Conservation (phyloP, 208 protist genomes). For the Borovskyia barvae region DNA sequence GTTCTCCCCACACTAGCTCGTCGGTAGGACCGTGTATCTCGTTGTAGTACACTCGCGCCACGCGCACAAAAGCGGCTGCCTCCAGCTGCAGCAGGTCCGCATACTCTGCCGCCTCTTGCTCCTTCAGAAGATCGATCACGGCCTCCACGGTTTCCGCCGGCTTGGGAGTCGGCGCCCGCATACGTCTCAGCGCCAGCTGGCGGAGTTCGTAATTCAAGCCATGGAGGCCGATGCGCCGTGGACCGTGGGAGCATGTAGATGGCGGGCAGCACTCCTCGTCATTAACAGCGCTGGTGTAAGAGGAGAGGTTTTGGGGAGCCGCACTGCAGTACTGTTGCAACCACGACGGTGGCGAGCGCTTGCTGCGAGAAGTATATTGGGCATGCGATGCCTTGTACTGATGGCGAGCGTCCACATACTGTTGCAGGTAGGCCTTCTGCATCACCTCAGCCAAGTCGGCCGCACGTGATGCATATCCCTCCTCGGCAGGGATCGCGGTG, state of each 20-base stretch:
- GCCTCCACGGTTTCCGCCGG: neutral
- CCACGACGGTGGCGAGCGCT: conserved; percentile 1
- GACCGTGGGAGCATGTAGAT: conserved; percentile 10
- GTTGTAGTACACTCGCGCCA: conserved; percentile 31
- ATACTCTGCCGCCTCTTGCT: conserved; percentile 32
- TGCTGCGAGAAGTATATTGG: conserved; percentile 22
- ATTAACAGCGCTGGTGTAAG: conserved; percentile 30
- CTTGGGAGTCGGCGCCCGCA: neutral
- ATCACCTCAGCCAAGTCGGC: neutral
- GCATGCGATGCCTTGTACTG: conserved; percentile 26
- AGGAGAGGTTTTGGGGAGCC: conserved; percentile 14
- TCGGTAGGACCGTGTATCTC: conserved; percentile 11
- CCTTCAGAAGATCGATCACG: conserved; percentile 19
- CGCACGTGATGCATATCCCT: neutral
- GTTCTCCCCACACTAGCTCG: conserved; percentile 30
- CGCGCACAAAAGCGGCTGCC: conserved; percentile 13
- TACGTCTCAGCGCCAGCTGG: conserved; percentile 2
- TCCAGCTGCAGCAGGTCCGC: conserved; percentile 30
- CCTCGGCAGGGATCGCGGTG: neutral
- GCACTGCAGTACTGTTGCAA: conserved; percentile 6
- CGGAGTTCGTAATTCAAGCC: conserved; percentile 32
- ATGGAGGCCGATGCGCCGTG: conserved; percentile 10
- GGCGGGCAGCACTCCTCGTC: conserved; percentile 5
- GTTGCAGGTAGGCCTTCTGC: conserved; percentile 12
- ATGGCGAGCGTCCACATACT: conserved; percentile 19